These are phyloP conservation scores for Striga hermonthica DNA, from an alignment of 305 asterid genomes.

Conservation along the genomic window DNA sequence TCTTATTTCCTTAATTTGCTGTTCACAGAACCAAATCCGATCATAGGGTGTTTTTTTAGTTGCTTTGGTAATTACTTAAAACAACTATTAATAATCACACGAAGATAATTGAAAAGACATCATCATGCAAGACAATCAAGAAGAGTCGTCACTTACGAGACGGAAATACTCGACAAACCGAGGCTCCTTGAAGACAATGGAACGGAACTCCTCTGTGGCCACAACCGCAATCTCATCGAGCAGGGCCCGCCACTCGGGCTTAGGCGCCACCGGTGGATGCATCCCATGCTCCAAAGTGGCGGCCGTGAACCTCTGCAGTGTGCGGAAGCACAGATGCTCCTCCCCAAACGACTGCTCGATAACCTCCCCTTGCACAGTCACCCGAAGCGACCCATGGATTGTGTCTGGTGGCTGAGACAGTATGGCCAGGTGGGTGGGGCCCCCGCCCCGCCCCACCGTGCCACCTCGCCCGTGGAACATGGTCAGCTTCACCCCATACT, in stretches of 20 bases:
- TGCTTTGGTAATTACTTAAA: neutral
- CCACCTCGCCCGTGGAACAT: constrained; percentile 91
- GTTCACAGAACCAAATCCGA: too few relatives aligned
- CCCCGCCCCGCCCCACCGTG: constrained; percentile 85
- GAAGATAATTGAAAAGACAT: neutral
- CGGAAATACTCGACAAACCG: constrained; percentile 82
- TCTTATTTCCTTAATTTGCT: neutral
- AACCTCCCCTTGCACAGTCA: constrained; percentile 81
- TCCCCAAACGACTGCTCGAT: constrained; percentile 84
- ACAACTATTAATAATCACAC: neutral
- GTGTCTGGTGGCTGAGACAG: constrained; percentile 81
- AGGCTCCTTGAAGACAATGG: constrained; percentile 75
- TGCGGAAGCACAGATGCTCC: constrained; percentile 74
- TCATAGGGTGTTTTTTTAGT: neutral
- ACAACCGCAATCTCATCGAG: constrained; percentile 57
- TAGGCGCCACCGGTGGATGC: constrained; percentile 75
- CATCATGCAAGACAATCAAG: constrained; percentile 10
- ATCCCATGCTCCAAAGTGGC: constrained; percentile 85
- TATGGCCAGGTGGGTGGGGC: constrained; percentile 80
- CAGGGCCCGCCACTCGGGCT: constrained; percentile 76
- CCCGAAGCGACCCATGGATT: constrained; percentile 68
- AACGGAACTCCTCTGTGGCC: constrained; percentile 70
- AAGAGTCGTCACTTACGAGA: constrained; percentile 48
- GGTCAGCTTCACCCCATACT: constrained; percentile 60
- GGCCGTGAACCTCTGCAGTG: constrained; percentile 74